phyloP scores from a whole-genome alignment of 768 basidiomycete species.

The Pleurotus pulmonarius region DNA sequence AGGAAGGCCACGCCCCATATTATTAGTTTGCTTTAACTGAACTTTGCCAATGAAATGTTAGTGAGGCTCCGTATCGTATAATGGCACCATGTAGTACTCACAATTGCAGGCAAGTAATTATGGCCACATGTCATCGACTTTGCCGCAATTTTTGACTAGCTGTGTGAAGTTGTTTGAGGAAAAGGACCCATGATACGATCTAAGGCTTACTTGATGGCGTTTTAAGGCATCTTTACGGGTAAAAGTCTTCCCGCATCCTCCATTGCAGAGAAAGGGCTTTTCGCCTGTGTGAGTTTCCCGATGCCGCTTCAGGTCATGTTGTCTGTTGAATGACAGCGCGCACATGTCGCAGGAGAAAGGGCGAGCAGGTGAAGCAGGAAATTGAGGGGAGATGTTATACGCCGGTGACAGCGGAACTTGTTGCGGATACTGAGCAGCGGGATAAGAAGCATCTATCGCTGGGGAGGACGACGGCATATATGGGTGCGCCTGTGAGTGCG shows the following conservation, averaged over 20 bases:
- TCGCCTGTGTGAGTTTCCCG: conserved; percentile 83
- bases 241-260: conserved; percentile 83
- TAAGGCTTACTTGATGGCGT: conserved; percentile 69
- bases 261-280: conserved; percentile 81
- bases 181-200: conserved; percentile 5
- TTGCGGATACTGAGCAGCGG: conserved; percentile 26
- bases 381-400: conserved; percentile 39
- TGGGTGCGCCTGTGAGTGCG: conserved; percentile 35
- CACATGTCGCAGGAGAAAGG: conserved; percentile 73
- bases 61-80: too few relatives aligned
- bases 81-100: not conserved
- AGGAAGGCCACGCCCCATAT: conserved; percentile 14
- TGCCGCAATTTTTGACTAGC: conserved; percentile 80
- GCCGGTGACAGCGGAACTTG: conserved; percentile 32
- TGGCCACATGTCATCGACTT: conserved; percentile 52
- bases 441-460: conserved; percentile 13
- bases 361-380: conserved; percentile 54
- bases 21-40: conserved; percentile 11
- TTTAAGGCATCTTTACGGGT: conserved; percentile 85
- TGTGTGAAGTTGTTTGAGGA: conserved; percentile 23
- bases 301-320: conserved; percentile 83
- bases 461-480: conserved; percentile 15
- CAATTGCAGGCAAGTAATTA: conserved; percentile 12
- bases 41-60: not conserved
- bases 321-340: conserved; percentile 78